Evolutionary conservation across 176 grass and related monocot species (phyloP).

Genomic region (Carex littledalei): DNA sequence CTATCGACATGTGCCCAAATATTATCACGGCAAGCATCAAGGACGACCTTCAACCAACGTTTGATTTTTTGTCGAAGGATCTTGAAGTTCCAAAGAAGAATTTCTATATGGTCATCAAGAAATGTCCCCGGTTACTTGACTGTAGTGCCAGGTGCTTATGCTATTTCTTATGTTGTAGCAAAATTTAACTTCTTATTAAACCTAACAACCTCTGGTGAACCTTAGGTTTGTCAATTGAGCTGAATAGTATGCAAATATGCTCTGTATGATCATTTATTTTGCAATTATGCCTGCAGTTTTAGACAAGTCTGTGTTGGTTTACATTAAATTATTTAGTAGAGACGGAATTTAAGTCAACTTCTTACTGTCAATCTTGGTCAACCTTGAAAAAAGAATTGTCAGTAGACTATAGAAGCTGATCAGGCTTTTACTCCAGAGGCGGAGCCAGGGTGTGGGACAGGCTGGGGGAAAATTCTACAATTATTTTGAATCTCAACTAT

Average conservation of each 20-base stretch:
- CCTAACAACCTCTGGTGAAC: not conserved
- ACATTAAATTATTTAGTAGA: not conserved
- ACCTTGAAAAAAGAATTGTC: not conserved
- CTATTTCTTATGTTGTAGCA: not conserved
- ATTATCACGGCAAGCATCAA: conserved; percentile 47
- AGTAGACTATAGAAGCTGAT: not conserved
- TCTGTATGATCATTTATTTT: not conserved
- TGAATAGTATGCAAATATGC: not conserved
- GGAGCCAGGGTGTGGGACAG: too few species aligned
- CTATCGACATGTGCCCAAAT: conserved; percentile 51
- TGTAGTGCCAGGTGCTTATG: conserved; percentile 35
- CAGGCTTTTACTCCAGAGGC: not conserved
- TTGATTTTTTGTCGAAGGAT: conserved; percentile 58
- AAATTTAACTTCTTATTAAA: not conserved
- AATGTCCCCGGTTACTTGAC: conserved; percentile 52
- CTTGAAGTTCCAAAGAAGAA: conserved; percentile 34
- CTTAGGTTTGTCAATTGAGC: not conserved
- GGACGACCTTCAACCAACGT: conserved; percentile 45
- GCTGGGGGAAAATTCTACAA: too few species aligned
- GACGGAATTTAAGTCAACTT: not conserved
- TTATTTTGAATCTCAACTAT: too few species aligned
- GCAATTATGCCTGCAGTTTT: not conserved
- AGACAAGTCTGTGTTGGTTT: not conserved
- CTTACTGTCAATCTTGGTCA: not conserved
- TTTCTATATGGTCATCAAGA: conserved; percentile 38